Conservation (phyloP, 73 alveolate genomes). For the Uronychia setigera region DNA sequence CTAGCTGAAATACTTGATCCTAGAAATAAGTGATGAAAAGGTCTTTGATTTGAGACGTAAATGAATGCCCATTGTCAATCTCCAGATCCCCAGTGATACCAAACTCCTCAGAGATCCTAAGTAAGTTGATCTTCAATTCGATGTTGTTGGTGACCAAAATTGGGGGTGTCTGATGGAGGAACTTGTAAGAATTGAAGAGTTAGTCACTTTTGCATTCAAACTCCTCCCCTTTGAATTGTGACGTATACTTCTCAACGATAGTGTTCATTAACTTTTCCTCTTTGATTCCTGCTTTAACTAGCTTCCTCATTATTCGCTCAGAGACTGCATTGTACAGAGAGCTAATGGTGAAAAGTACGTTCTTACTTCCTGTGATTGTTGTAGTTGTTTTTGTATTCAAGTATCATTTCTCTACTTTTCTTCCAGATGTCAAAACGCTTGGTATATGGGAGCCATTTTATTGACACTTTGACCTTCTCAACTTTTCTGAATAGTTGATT, state of each 20-base stretch:
- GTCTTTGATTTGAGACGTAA: conserved; percentile 27
- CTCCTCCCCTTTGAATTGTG: conserved; percentile 30
- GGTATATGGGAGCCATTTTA: conserved; percentile 44
- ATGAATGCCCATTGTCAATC: conserved; percentile 49
- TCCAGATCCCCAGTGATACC: conserved; percentile 46
- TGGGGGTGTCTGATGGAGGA: conserved; percentile 12
- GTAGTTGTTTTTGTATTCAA: conserved; percentile 18
- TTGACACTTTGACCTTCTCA: conserved; percentile 28
- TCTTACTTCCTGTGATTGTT: conserved; percentile 1
- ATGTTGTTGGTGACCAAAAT: conserved; percentile 22
- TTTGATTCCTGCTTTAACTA: conserved; percentile 20
- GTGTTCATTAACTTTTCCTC: conserved; percentile 20
- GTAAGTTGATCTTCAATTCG: conserved; percentile 14
- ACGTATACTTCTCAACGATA: conserved; percentile 46
- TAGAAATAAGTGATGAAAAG: conserved; percentile 43
- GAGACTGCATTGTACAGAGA: conserved; percentile 13
- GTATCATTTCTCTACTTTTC: conserved; percentile 23
- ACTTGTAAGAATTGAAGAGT: conserved; percentile 27
- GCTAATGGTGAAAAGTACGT: not conserved
- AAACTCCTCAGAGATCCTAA: conserved; percentile 5
- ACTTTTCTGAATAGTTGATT: conserved; percentile 16
- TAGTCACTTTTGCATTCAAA: conserved; percentile 23
- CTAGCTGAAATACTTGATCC: conserved; percentile 11
- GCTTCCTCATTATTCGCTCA: conserved; percentile 15
- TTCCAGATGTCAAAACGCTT: conserved; percentile 45